Base-by-base conservation (phyloP, 208 protist species). In the Strigomonas culicis region DNA sequence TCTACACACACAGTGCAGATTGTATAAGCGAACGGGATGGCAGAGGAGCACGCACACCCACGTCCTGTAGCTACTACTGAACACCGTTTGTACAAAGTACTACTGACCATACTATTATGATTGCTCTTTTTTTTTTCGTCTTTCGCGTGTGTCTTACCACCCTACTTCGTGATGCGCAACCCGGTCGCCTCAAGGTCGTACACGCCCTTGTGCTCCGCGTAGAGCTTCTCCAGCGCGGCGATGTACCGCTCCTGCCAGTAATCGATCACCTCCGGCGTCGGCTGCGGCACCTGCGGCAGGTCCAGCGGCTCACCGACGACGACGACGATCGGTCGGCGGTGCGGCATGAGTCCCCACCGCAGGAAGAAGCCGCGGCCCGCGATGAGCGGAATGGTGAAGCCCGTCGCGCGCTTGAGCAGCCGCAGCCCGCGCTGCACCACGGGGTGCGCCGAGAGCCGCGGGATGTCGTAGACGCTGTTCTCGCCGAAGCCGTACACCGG, bases 401-500 rank as follows among this genome's bases (percentile, higher is more conserved):
- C 81, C 10, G 80, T 77, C 36, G 66, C 55, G 15, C 63, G 78
- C 60, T 88, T 74, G 19, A 84, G 49, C 15, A 71, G 34, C 17
- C n/a, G 55, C 41, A 77, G 36, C 4, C 78, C 15, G 25, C 59
- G 50, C 68, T 72, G 64, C 39, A 89, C 73, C 49, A 30, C 63
- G 21, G 57, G 61, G 21, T 74, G 72, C 10, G 46, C 36, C 0
- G 78, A 77, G 17, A 84, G 41, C 24, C 70, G 44, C 44, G 71
- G 57, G 28, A 86, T 70, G 21, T 75, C 57, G 73, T 92, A 96
- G 17, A 87, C 83, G 74, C 92, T 86, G 64, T 88, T 96, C 60
- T 96, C 90, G 2, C 90, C 90, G 64, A 96, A 94, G 51, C 67
- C 84, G 72, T 93, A 94, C 22, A 89, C 82, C 0, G 90, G 90